phyloP scores from a whole-genome alignment of 2,329 filamentous ascomycete species.

The Colletotrichum sp. region DNA sequence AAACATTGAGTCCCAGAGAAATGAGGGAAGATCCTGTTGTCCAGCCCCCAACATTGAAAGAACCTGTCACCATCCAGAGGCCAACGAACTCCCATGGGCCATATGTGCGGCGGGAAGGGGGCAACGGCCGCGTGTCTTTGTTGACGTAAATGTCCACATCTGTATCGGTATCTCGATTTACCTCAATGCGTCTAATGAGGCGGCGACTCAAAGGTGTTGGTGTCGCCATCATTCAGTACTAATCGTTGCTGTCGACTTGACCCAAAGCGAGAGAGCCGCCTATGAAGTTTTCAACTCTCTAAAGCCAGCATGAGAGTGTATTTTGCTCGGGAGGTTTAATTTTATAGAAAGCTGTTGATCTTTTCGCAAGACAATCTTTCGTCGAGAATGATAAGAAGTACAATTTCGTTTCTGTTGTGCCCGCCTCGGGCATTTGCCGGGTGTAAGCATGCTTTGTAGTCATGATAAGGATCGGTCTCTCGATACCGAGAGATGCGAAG shows the following conservation, averaged over 20 bases:
- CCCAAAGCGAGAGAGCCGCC: neutral
- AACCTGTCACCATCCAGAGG: constrained; percentile 33
- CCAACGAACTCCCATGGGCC: constrained; percentile 32
- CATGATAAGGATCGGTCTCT: neutral
- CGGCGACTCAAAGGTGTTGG: neutral
- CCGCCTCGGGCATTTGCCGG: neutral
- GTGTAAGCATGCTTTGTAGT: neutral
- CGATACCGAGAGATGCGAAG: neutral
- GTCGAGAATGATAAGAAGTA: neutral
- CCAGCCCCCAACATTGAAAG: constrained; percentile 33
- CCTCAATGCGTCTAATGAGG: constrained; percentile 22
- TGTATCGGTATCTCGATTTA: constrained; percentile 22
- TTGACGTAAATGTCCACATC: constrained; percentile 27
- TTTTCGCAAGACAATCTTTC: neutral
- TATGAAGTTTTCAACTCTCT: neutral
- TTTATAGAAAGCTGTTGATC: neutral
- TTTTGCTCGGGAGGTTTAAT: neutral
- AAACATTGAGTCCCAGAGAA: constrained; percentile 24
- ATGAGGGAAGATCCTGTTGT: constrained; percentile 28
- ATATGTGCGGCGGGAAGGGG: constrained; percentile 29
- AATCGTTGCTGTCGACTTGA: neutral
- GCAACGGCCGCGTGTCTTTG: constrained; percentile 30
- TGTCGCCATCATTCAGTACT: neutral
- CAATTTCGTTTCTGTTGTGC: neutral
- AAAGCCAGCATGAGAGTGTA: neutral